Base-by-base conservation (phyloP, 169 alveolate genomes). In the Plasmodium sp. region DNA sequence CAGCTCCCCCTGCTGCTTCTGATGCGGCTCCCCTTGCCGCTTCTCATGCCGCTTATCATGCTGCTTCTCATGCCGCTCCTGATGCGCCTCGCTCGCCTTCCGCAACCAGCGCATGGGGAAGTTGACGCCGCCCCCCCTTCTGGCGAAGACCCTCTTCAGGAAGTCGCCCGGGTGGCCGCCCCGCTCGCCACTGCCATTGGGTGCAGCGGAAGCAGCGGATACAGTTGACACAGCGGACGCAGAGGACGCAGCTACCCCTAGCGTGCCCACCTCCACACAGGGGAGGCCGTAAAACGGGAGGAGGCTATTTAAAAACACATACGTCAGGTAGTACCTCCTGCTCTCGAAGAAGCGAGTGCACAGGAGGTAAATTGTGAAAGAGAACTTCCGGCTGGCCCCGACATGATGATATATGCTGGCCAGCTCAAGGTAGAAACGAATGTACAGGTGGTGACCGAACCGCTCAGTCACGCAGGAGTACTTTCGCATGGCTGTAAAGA, bases 211-310 rank as follows among this genome's bases (percentile, higher is more conserved):
- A 22, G 27, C 27, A 22, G 27, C 27, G 27, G 27, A 22, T 22
- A 22, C 27, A 22, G 27, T 22, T 0, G 27, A 22, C 27, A 22
- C 27, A 22, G 27, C 27, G 27, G 27, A 22, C 27, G 27, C 27
- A 22, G 27, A 0, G 27, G 27, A 22, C 27, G 0, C 27, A 22
- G 27, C 27, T 22, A 22, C 27, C 27, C 27, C 27, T 22, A 22
- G 27, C 27, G 3, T 56, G 27, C 72, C 36, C 3, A 45, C 39
- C 39, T 48, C 51, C 18, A 92, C 56, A 9, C 45, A 22, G 41
- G 95, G 84, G 3, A 92, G 77, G 56, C 79, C 79, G 48, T 82
- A 92, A 79, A 82, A 92, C 6, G 95, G 95, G 10, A 92, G 18
- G 6, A 92, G 12, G 36, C 79, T 81, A 27, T 92, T 92, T 6